Base-by-base conservation (phyloP, 2,329 filamentous ascomycete genomes). In the Aspergillus fischeri region DNA sequence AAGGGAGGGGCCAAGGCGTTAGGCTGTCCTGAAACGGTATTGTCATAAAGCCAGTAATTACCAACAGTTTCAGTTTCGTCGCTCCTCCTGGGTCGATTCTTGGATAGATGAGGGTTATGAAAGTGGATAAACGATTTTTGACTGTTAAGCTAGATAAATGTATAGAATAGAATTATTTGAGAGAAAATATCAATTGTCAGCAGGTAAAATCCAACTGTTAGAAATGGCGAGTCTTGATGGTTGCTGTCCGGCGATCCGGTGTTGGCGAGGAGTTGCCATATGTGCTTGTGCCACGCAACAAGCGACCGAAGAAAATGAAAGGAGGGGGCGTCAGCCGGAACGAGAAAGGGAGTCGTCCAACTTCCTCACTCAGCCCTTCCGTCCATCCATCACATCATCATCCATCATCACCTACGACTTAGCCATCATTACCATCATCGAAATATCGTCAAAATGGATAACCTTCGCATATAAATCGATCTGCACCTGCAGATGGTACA, bases 371-470 rank as follows among this genome's bases (percentile, higher is more conserved):
- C 41, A 41, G 27, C 14, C 28, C 47, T 29, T 49, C 49, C 29
- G 25, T 21, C 49, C 53, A 55, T 49, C 56, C 56, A 54, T 38
- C 6, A 49, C 21, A 27, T 47, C 58, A 45, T 48, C 42, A 28
- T 38, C 49, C 52, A 24, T 45, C 29, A 49, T 47, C 44, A 47
- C 3, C 11, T 47, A 38, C 14, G 32, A 38, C 32, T 7, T 14
- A 25, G 38, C 35, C 47, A 61, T 59, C 48, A 10, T 52, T 52
- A 54, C 28, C 32, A 28, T 48, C 38, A 54, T 52, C 48, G 24
- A 25, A 58, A 50, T 14, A 54, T 28, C 48, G 29, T 48, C 58
- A 59, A 63, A 60, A 65, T 65, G 63, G 28, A 54, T 44, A n/a
- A 44, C 29, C 1, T n/a, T 24, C 10, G 21, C 21, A 32, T 51